These are phyloP conservation scores for Thraustochytrium sp. DNA, from an alignment of 352 stramenopile species.

Conservation along the genomic window DNA sequence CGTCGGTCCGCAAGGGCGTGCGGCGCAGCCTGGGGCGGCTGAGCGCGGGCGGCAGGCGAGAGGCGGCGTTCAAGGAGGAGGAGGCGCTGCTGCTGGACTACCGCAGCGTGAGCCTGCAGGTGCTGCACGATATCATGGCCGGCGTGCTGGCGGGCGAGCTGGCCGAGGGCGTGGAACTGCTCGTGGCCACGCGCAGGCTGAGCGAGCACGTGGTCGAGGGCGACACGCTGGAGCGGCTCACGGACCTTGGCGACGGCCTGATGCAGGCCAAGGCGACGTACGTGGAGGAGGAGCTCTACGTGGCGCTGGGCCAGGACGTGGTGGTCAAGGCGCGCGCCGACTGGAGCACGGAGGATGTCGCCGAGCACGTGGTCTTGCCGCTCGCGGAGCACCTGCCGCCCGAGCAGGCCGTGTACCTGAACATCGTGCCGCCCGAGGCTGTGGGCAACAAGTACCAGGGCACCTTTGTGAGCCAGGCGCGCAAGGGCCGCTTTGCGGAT, in stretches of 20 bases:
- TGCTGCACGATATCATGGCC: not conserved
- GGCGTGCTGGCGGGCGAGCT: not conserved
- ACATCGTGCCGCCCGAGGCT: not conserved
- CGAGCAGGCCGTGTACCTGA: not conserved
- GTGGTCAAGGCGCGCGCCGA: too few species aligned
- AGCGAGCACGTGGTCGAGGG: not conserved
- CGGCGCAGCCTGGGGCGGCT: too few species aligned
- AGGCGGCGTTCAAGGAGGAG: not conserved
- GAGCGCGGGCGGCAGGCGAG: not conserved
- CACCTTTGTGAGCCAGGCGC: too few species aligned
- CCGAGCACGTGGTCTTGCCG: not conserved
- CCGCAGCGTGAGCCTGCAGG: not conserved
- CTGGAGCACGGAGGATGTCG: not conserved
- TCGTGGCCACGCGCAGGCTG: not conserved
- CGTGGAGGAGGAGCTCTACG: not conserved
- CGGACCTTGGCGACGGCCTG: not conserved
- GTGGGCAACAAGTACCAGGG: not conserved
- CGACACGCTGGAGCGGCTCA: not conserved
- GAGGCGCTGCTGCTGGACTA: not conserved
- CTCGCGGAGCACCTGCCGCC: not conserved
- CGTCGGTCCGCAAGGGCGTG: too few species aligned
- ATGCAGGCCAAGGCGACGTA: not conserved
- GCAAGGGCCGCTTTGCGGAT: not conserved
- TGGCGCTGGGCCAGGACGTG: not conserved
- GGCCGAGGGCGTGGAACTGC: not conserved